A percentile compares a stretch with the other conserved stretches of the same genome.
These are phyloP conservation scores for Ichthyophthirius multifiliis DNA, from an alignment of 169 alveolate species.

Conservation along the genomic window DNA sequence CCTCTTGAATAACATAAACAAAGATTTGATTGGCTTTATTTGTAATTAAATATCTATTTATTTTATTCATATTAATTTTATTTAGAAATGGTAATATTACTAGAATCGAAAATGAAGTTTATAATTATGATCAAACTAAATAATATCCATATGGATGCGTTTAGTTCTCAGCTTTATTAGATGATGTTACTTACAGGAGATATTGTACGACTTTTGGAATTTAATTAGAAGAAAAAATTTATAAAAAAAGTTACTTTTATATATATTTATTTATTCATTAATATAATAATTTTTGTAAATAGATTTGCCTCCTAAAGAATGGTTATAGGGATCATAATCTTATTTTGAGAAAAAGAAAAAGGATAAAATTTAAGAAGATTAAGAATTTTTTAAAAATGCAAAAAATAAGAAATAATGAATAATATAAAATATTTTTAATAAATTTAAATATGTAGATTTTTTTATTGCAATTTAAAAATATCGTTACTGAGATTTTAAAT, in stretches of 20 bases:
- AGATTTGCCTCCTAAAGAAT: slow-evolving; percentile 39
- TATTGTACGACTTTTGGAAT: slow-evolving; percentile 47
- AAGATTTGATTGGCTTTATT: slow-evolving; percentile 46
- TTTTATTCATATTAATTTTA: not conserved
- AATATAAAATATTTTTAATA: not conserved
- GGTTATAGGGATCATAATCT: slow-evolving; percentile 26
- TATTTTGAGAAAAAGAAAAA: not conserved
- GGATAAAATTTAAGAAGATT: not conserved
- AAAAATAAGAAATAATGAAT: not conserved
- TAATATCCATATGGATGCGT: slow-evolving; percentile 27
- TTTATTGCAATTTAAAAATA: too few relatives aligned
- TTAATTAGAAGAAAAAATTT: not conserved
- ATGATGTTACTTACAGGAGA: slow-evolving; percentile 48
- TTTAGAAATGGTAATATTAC: slow-evolving; percentile 40
- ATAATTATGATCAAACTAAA: slow-evolving; percentile 19
- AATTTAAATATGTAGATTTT: too few relatives aligned
- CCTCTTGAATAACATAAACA: slow-evolving; percentile 30
- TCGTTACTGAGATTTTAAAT: too few relatives aligned
- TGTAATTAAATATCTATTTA: not conserved
- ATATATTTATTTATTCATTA: not conserved
- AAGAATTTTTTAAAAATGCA: not conserved
- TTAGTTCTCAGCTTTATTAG: slow-evolving; percentile 35
- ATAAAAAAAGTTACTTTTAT: not conserved
- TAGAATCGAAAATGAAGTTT: slow-evolving; percentile 24
- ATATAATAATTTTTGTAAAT: not conserved